Evolutionary conservation across 805 yeast genomes (phyloP), one percentile per base, ranked within the genome.

Genomic region (Metschnikowia santaceciliae): DNA sequence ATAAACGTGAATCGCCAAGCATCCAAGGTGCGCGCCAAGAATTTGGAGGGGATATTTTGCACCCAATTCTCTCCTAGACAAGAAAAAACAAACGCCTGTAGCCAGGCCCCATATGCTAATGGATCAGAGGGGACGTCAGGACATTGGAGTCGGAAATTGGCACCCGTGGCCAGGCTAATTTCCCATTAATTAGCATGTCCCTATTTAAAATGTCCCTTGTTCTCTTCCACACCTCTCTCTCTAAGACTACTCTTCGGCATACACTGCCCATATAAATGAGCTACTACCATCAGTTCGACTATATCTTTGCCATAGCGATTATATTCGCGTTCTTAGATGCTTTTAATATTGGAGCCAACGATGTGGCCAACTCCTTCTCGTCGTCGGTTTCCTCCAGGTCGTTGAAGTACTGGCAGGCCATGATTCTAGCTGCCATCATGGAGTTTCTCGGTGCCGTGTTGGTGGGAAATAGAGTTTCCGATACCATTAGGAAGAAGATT

Each of bases 261-360:
- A 39, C 32, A 14, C 42, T 6, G 14, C 32, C 7, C n/a, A 4
- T 23, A 14, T 14, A 14, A 17, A 65, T 61, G 60, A 69, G 71
- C 68, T 68, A 65, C 49, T 68, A 78, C 54, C 79, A 75, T 51
- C 81, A 83, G 60, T 86, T 82, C 61, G 88, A 84, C 66, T 85
- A 84, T 62, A 74, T 86, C 63, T 81, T 86, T 62, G 91, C 89
- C 15, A 76, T 84, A 53, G 81, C 81, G 40, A 76, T 84, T 76
- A 66, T 85, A 53, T 84, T 85, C 67, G 90, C 89, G 52, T 83
- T 83, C 72, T 71, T 86, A 58, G 90, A 86, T 68, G 91, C 90
- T 3, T 86, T 82, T 77, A 85, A 84, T 65, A 85, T 84, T 58
- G 91, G 91, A 47, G 92, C 91, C 32, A 86, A 86, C 62, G 92